phyloP scores from a whole-genome alignment of 2,329 filamentous ascomycete genomes.

The Diaporthe sp. region DNA sequence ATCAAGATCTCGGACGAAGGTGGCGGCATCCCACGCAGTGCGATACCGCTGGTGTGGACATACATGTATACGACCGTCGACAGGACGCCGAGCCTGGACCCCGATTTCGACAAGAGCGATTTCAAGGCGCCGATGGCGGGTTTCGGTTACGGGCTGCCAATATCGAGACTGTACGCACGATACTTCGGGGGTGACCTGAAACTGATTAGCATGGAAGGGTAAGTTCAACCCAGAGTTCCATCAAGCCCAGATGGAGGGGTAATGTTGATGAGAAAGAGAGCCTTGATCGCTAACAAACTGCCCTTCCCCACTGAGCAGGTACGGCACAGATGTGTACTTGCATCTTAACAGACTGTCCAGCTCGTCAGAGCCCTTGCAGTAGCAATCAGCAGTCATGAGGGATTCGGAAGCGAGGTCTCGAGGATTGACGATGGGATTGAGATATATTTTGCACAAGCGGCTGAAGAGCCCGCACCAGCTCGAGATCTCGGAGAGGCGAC shows the following conservation, averaged over 20 bases:
- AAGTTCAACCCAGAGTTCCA: conserved; percentile 53
- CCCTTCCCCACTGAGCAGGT: conserved; percentile 64
- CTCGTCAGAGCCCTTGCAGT: conserved; percentile 96
- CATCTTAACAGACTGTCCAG: conserved; percentile 96
- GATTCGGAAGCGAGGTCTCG: conserved; percentile 67
- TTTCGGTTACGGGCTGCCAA: conserved; percentile 97
- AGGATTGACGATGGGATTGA: conserved; percentile 74
- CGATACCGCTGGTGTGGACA: conserved; percentile 98
- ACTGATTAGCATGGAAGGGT: conserved; percentile 99
- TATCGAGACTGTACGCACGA: conserved; percentile 91
- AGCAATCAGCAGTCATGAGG: conserved; percentile 91
- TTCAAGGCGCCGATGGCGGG: conserved; percentile 99
- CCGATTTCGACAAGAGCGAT: conserved; percentile 98
- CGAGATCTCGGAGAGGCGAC: conserved; percentile 87
- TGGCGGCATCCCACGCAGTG: conserved; percentile 91
- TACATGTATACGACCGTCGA: conserved; percentile 99
- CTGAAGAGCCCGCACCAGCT: conserved; percentile 65
- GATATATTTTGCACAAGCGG: conserved; percentile 69
- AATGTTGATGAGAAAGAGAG: neutral
- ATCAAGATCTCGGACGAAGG: conserved; percentile 99
- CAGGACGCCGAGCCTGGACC: conserved; percentile 92
- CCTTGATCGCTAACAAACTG: conserved; percentile 40
- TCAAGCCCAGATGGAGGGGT: neutral
- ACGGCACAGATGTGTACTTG: conserved; percentile 98
- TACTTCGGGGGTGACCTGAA: conserved; percentile 99